phyloP scores from a whole-genome alignment of 371 early-diverging fungal species.

The Actinomortierella ambigua region DNA sequence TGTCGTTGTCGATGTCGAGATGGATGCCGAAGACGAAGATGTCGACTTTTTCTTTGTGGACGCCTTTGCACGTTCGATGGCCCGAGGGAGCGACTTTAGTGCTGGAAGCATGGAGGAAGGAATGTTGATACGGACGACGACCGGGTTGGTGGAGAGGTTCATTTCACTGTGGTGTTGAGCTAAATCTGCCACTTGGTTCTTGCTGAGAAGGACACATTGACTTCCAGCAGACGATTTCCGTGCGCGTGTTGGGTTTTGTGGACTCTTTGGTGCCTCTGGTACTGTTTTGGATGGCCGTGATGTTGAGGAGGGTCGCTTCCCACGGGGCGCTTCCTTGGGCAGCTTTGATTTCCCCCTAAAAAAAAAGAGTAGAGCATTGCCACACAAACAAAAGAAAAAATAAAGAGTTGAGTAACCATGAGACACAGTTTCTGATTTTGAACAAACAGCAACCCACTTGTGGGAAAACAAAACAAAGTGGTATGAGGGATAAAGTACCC shows the following conservation, averaged over 20 bases:
- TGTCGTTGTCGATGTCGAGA: background rate
- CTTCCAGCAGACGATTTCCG: conserved; percentile 20
- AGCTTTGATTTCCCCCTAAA: too few species aligned
- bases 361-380: too few species aligned
- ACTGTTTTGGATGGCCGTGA: too few species aligned
- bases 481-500: conserved; percentile 23
- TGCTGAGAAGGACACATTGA: conserved; percentile 17
- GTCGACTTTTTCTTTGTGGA: background rate
- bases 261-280: too few species aligned
- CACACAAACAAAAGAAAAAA: too few species aligned
- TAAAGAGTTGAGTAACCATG: too few species aligned
- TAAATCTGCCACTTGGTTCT: conserved; percentile 24
- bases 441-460: too few species aligned
- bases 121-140: conserved; percentile 36
- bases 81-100: conserved; percentile 10
- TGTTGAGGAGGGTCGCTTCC: too few species aligned
- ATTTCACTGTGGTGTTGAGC: conserved; percentile 11
- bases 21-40: background rate
- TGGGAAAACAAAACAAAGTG: too few species aligned
- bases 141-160: conserved; percentile 21
- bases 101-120: conserved; percentile 24
- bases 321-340: too few species aligned
- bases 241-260: conserved; percentile 4
- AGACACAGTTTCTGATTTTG: too few species aligned
- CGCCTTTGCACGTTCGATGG: background rate